Conservation (phyloP, 257 asterid genomes). For the Fraxinus americana region DNA sequence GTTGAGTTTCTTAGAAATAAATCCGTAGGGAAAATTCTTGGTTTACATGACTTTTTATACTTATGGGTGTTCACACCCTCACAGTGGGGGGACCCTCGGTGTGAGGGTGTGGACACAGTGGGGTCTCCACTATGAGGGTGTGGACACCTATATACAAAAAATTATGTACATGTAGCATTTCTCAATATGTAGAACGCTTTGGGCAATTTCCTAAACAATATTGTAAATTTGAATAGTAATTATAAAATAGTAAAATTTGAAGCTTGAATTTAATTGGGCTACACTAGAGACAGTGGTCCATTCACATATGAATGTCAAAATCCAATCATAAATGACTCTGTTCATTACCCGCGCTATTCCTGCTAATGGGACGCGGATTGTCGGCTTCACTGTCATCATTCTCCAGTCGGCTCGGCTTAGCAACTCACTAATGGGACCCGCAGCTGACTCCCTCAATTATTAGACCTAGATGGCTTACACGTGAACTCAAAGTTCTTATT, state of each 20-base stretch:
- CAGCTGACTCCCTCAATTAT: background rate
- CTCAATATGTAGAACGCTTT: background rate
- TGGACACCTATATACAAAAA: too few species aligned
- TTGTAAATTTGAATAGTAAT: background rate
- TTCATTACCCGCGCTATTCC: background rate
- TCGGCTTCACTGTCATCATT: constrained; percentile 27
- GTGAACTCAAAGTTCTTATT: constrained; percentile 21
- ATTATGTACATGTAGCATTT: too few species aligned
- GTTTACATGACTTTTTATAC: too few species aligned
- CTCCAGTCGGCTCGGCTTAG: constrained; percentile 32
- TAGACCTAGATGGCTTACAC: constrained; percentile 15
- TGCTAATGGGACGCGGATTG: constrained; percentile 19
- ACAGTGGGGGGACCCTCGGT: too few species aligned
- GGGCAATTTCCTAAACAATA: background rate
- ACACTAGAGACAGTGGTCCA: constrained; percentile 33
- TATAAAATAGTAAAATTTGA: too few species aligned
- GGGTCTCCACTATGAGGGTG: too few species aligned
- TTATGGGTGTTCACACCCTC: too few species aligned
- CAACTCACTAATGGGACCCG: constrained; percentile 15
- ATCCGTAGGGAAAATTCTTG: too few species aligned
- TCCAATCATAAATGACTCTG: constrained; percentile 25
- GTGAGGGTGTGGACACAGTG: too few species aligned
- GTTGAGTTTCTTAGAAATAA: too few species aligned
- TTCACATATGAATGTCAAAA: constrained; percentile 9
- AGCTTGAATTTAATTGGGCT: constrained; percentile 15